Evolutionary conservation across 768 basidiomycete species (phyloP), one percentile per base, ranked within the genome.

Genomic region (Scleroderma bovista): DNA sequence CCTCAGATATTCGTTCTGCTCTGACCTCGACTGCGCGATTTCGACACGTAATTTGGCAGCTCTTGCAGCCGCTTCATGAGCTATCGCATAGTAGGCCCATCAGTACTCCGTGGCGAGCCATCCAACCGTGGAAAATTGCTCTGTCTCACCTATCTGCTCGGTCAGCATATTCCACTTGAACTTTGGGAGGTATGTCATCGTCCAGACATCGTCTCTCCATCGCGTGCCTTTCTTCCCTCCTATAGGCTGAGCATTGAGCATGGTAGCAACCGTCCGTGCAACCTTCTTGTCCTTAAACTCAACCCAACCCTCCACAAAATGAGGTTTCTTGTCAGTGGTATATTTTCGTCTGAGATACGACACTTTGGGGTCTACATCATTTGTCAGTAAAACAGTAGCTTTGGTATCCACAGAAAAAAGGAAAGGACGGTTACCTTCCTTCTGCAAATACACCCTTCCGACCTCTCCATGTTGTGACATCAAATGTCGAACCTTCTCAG

Each of bases 131-230:
- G 23, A 29, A 22, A n/a, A n/a, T n/a, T n/a, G n/a, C n/a, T n/a
- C n/a, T 42, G 16, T 77, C 93, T 66, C 63, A 95, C 95, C 93
- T 58, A 99, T 86, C 77, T 97, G 95, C 69, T 98, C 96, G 6
- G 92, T 94, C 51, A 99, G 74, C 95, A 96, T 96, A 68, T 88
- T 84, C 96, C 96, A 99, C 61, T 94, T 96, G 76, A 98, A 99
- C 61, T 83, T 88, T 9, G 94, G 94, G 51, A 99, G 72, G 66
- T 99, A 99, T 64, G 95, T 95, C 93, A 98, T 95, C 50, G 96
- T 97, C 96, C 96, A 99, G 8, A 99, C 84, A 57, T 99, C 96
- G 62, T 98, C 95, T 63, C 91, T 76, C 90, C 92, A 97, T 51
- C 91, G 75, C 2, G 82, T 78, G 6, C 87, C 86, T 65, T 92